phyloP scores from a whole-genome alignment of 352 stramenopile species.

The Globisporangium irregulare region DNA sequence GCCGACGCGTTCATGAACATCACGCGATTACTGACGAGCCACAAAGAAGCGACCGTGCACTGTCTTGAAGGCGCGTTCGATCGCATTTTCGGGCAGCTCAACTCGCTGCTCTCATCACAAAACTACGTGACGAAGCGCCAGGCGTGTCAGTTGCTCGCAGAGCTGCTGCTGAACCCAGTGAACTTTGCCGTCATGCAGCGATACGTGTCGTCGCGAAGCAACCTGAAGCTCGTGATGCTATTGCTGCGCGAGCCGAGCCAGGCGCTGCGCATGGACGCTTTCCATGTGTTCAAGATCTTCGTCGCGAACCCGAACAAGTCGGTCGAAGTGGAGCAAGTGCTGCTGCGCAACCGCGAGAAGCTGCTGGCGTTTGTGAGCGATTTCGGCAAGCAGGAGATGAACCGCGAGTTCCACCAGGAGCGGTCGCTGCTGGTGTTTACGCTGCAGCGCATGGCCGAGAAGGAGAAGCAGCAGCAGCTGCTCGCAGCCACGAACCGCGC shows the following conservation, averaged over 20 bases:
- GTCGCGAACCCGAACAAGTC: slow-evolving; percentile 85
- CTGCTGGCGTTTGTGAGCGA: slow-evolving; percentile 71
- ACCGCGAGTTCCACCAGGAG: slow-evolving; percentile 74
- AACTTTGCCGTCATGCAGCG: slow-evolving; percentile 80
- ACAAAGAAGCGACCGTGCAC: slow-evolving; percentile 54
- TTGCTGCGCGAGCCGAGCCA: slow-evolving; percentile 73
- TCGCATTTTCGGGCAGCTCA: slow-evolving; percentile 65
- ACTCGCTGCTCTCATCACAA: slow-evolving; percentile 49
- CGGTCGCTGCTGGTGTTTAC: slow-evolving; percentile 71
- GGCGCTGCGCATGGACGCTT: slow-evolving; percentile 77
- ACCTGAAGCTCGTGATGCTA: slow-evolving; percentile 76
- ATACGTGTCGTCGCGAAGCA: slow-evolving; percentile 65
- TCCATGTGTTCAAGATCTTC: slow-evolving; percentile 89
- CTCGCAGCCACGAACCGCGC: slow-evolving; percentile 3
- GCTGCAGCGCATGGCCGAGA: slow-evolving; percentile 57
- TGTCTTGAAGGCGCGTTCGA: slow-evolving; percentile 58
- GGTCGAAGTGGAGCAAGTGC: slow-evolving; percentile 61
- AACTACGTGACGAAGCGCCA: slow-evolving; percentile 81
- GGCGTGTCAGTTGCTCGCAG: slow-evolving; percentile 64
- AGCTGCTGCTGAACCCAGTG: slow-evolving; percentile 68
- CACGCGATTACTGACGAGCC: slow-evolving; percentile 56
- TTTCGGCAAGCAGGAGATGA: slow-evolving; percentile 72
- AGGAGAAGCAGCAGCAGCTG: slow-evolving; percentile 19
- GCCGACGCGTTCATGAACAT: slow-evolving; percentile 84
- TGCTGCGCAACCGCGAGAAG: slow-evolving; percentile 76